phyloP scores from a whole-genome alignment of 495 filamentous ascomycete species.

The Xylaria castorea region DNA sequence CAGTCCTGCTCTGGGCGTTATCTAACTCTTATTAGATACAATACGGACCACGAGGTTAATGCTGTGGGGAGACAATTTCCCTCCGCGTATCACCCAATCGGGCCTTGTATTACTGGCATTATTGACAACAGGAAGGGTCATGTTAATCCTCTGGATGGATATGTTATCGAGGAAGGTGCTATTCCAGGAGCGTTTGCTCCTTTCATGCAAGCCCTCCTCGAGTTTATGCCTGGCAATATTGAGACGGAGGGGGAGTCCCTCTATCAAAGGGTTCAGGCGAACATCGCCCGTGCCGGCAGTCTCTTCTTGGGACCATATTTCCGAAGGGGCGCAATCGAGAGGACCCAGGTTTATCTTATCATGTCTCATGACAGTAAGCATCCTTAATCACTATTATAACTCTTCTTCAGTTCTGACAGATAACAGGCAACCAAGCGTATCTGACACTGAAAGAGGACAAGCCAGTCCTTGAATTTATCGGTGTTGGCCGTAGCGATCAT shows the following conservation, averaged over 20 bases:
- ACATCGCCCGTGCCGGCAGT: constrained; percentile 57
- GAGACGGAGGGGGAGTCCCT: constrained; percentile 48
- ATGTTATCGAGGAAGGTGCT: constrained; percentile 70
- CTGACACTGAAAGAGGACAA: constrained; percentile 66
- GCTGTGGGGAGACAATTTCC: constrained; percentile 58
- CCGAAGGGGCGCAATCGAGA: constrained; percentile 59
- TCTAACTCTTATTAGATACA: constrained; percentile 55
- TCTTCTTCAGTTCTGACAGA: constrained; percentile 20
- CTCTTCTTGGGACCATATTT: constrained; percentile 64
- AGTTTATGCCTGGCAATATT: constrained; percentile 59
- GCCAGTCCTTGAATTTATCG: constrained; percentile 63
- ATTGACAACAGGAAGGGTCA: constrained; percentile 64
- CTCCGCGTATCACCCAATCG: constrained; percentile 59
- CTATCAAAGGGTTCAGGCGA: constrained; percentile 49
- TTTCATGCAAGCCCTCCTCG: constrained; percentile 64
- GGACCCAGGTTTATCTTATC: constrained; percentile 70
- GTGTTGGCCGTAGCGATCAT: constrained; percentile 61
- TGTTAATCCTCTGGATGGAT: constrained; percentile 66
- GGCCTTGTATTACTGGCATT: constrained; percentile 68
- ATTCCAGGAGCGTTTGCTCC: constrained; percentile 63
- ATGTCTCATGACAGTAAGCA: constrained; percentile 70
- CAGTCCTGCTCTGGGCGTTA: not conserved
- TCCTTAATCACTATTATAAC: not conserved
- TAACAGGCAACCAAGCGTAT: constrained; percentile 61
- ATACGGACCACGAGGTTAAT: constrained; percentile 62